phyloP scores from a whole-genome alignment of 306 rosid genomes.

The Elaeagnus macrophylla region DNA sequence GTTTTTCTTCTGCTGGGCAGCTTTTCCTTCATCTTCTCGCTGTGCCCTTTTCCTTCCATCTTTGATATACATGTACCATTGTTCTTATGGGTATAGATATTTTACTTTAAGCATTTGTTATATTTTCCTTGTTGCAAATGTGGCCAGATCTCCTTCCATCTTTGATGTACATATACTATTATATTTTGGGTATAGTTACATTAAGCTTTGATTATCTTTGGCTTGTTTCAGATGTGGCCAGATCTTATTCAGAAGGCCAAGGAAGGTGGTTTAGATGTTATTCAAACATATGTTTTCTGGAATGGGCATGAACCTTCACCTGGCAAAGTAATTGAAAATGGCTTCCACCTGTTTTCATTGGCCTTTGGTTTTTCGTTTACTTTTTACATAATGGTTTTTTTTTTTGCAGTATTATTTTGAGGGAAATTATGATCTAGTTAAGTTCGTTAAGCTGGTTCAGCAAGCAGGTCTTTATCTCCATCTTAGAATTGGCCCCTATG shows the following conservation, averaged over 20 bases:
- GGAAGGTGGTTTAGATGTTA: conserved; percentile 95
- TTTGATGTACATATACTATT: neutral
- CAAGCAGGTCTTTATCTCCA: conserved; percentile 90
- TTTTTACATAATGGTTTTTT: conserved; percentile 2
- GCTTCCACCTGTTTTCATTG: conserved; percentile 7
- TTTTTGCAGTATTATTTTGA: conserved; percentile 71
- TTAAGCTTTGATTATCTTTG: neutral
- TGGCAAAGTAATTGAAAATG: conserved; percentile 57
- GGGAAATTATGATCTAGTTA: conserved; percentile 89
- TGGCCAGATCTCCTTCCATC: conserved; percentile 93
- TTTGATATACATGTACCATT: neutral
- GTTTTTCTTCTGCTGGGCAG: conserved; percentile 13
- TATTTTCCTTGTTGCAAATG: conserved; percentile 45
- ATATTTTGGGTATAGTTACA: neutral
- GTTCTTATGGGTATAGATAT: neutral
- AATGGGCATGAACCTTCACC: conserved; percentile 97
- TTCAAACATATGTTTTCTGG: conserved; percentile 97
- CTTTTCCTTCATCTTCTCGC: conserved; percentile 23
- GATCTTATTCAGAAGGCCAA: conserved; percentile 97
- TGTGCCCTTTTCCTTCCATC: neutral
- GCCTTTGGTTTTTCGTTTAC: conserved; percentile 9
- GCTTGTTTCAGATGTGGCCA: conserved; percentile 86
- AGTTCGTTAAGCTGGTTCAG: conserved; percentile 74
- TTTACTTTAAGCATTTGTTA: neutral
- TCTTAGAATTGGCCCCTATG: conserved; percentile 97